phyloP scores from a whole-genome alignment of 805 yeast genomes.

The Starmera dryadoides region DNA sequence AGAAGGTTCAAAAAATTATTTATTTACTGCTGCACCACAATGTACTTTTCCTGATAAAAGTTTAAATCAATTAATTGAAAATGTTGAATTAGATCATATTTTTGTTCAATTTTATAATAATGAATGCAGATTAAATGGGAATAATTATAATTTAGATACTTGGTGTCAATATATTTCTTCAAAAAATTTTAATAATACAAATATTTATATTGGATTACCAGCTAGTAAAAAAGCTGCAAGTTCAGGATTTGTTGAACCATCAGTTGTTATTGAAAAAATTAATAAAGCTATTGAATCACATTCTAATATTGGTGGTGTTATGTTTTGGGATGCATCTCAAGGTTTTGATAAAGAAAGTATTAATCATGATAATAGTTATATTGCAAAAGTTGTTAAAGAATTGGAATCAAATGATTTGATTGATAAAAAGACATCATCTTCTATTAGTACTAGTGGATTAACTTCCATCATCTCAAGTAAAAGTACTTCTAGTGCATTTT shows the following conservation, averaged over 20 bases:
- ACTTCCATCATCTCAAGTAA: too few relatives aligned
- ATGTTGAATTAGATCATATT: conserved; percentile 54
- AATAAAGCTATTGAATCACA: conserved; percentile 6
- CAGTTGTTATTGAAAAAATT: conserved; percentile 22
- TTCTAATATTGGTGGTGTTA: conserved; percentile 67
- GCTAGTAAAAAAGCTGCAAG: conserved; percentile 45
- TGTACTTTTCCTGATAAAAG: conserved; percentile 64
- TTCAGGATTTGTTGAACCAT: conserved; percentile 46
- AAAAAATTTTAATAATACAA: conserved; percentile 34
- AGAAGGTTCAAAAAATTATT: conserved; percentile 42
- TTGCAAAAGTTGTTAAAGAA: conserved; percentile 7
- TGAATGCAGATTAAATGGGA: conserved; percentile 34
- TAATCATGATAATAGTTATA: conserved; percentile 23
- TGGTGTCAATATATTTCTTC: conserved; percentile 30
- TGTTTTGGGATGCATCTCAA: conserved; percentile 89
- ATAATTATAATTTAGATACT: conserved; percentile 40
- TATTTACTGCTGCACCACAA: conserved; percentile 75
- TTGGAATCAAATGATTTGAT: background rate
- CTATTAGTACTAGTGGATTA: background rate
- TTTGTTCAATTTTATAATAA: conserved; percentile 79
- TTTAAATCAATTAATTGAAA: conserved; percentile 40
- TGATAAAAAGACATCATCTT: background rate
- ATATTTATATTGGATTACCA: conserved; percentile 60
- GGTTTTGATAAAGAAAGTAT: conserved; percentile 38
- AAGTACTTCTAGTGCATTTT: background rate